phyloP scores from a whole-genome alignment of 2,329 filamentous ascomycete genomes.

The Chaetothyriales sp. region DNA sequence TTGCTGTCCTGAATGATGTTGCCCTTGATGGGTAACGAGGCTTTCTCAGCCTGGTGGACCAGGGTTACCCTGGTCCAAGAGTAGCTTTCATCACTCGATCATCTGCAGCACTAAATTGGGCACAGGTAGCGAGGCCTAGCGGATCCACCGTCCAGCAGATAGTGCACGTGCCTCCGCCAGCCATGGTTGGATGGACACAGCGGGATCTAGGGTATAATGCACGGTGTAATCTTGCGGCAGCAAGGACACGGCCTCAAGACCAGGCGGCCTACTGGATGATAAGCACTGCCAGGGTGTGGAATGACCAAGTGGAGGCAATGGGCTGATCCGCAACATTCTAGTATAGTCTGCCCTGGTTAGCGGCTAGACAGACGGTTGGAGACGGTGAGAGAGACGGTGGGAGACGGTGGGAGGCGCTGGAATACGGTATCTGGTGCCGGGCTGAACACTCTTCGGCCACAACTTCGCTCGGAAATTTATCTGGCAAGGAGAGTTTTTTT shows the following conservation, averaged over 20 bases:
- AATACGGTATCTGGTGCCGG: background rate
- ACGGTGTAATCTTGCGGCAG: background rate
- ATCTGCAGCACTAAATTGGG: background rate
- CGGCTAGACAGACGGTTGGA: background rate
- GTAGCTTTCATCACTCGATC: background rate
- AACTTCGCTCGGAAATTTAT: background rate
- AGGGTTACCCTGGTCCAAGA: background rate
- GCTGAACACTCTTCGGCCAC: background rate
- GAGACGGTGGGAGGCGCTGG: no score
- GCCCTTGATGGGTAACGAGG: background rate
- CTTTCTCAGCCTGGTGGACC: background rate
- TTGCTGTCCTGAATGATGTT: background rate
- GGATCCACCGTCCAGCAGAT: background rate
- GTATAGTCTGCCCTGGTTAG: background rate
- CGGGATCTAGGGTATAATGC: background rate
- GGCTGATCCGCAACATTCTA: background rate
- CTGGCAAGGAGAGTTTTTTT: background rate
- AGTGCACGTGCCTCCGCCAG: background rate
- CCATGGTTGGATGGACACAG: background rate
- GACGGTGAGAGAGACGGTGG: no score
- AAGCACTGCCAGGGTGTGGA: background rate
- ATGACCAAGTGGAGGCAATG: background rate
- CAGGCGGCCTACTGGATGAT: no score
- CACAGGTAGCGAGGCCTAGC: background rate
- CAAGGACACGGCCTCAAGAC: background rate